A percentile compares a stretch with the other conserved stretches of the same genome.
Conservation (phyloP, 1,139 yeast species). For the Pichia terricola region DNA sequence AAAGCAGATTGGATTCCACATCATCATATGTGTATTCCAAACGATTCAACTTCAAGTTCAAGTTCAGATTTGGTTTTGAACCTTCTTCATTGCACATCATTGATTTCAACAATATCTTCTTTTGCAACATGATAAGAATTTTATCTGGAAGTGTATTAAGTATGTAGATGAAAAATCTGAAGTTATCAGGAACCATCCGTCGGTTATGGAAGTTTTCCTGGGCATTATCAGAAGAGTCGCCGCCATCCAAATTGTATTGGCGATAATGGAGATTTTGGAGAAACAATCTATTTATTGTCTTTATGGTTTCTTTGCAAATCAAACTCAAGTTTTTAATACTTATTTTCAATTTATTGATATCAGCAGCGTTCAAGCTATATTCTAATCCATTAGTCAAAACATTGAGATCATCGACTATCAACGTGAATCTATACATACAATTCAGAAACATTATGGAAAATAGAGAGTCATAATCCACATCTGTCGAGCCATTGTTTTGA, state of each 20-base stretch:
- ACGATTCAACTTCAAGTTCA: slow-evolving; percentile 26
- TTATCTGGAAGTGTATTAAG: slow-evolving; percentile 47
- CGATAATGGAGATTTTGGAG: slow-evolving; percentile 12
- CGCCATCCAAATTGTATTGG: not conserved
- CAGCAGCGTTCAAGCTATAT: slow-evolving; percentile 26
- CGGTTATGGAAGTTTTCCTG: not conserved
- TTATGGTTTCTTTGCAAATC: slow-evolving; percentile 36
- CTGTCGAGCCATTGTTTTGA: slow-evolving; percentile 8
- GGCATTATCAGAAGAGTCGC: not conserved
- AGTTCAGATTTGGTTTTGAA: slow-evolving; percentile 29
- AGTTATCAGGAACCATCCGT: slow-evolving; percentile 19
- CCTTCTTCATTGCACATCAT: slow-evolving; percentile 18
- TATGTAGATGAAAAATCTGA: slow-evolving; percentile 39
- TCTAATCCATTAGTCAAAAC: slow-evolving; percentile 25
- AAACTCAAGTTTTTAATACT: slow-evolving; percentile 42
- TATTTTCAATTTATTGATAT: slow-evolving; percentile 36
- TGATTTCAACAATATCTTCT: slow-evolving; percentile 33
- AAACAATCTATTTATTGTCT: slow-evolving; percentile 19
- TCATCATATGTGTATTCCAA: slow-evolving; percentile 38
- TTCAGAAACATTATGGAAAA: slow-evolving; percentile 26
- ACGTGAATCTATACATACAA: slow-evolving; percentile 41
- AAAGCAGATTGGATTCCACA: slow-evolving; percentile 42
- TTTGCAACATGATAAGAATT: slow-evolving; percentile 45
- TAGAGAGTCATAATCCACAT: slow-evolving; percentile 29
- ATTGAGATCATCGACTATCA: slow-evolving; percentile 44